Evolutionary conservation across 257 asterid genomes (phyloP), one percentile per base, ranked within the genome.

Genomic region (Rubia yunnanensis): DNA sequence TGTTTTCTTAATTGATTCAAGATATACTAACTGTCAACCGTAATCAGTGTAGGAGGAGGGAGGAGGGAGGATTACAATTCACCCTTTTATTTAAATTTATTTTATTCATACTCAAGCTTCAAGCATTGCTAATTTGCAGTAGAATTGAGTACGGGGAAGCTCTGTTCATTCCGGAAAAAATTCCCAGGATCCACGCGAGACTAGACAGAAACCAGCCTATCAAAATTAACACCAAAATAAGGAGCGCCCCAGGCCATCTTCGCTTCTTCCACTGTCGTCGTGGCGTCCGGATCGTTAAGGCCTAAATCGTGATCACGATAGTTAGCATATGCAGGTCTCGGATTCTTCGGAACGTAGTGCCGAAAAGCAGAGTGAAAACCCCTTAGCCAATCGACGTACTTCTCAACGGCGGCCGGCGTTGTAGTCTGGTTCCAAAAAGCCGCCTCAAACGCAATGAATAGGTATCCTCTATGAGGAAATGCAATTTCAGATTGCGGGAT

Each of bases 291-390:
- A 10, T 48, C 35, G 54, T 54, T 70, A 2, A 8, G 7, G 3
- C 73, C 73, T 39, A 69, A 69, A 39, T 69, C 73, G 53, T 46
- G 64, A 32, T 67, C 71, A 14, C 64, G 56, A 23, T 67, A 53
- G 36, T 53, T 22, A 56, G 20, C 34, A 36, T 7, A 67, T 18
- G 60, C 70, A 14, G 46, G 28, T 48, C 70, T 65, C n/a, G 70
- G 70, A 22, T 24, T 22, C 9, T 36, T 54, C 0, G 71, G 39
- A 53, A 67, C 71, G 34, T 53, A 67, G 27, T 28, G 32, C 7
- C 31, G 34, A 48, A 53, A 22, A 1, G 20, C 56, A 13, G 14
- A 53, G 64, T 67, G 56, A 27, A 67, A 20, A 18, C 11, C 32
- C 23, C 53, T 53, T 14, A 55, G 24, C 63, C 64, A 67, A 20